phyloP scores from a whole-genome alignment of 345 rosid species.

The Lepidium sativum region DNA sequence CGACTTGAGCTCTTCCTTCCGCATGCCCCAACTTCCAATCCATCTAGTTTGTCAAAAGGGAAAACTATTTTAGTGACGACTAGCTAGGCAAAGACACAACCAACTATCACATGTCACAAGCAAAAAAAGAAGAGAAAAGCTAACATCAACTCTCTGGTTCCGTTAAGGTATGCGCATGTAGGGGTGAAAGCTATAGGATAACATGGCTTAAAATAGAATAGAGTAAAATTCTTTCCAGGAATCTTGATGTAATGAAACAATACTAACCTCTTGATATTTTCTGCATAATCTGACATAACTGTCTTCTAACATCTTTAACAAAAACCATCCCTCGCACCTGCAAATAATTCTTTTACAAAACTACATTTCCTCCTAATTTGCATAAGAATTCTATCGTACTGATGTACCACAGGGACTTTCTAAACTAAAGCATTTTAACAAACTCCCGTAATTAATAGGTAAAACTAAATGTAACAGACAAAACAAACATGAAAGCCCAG shows the following conservation, averaged over 20 bases:
- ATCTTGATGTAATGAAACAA: constrained; percentile 6
- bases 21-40: constrained; percentile 50
- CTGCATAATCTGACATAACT: constrained; percentile 84
- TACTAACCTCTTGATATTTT: constrained; percentile 69
- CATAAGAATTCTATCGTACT: not conserved
- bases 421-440: not conserved
- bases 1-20: constrained; percentile 39
- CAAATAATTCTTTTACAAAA: not conserved
- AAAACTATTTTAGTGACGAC: not conserved
- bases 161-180: not conserved
- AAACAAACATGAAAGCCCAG: not conserved
- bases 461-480: not conserved
- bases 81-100: not conserved
- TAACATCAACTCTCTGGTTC: not conserved
- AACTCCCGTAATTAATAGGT: not conserved
- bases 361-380: not conserved
- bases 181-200: not conserved
- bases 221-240: not conserved
- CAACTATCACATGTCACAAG: not conserved
- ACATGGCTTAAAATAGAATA: not conserved
- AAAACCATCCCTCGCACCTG: constrained; percentile 93
- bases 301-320: constrained; percentile 84
- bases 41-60: constrained; percentile 34
- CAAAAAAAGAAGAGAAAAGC: too few relatives aligned
- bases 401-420: not conserved